Evolutionary conservation across 2,329 filamentous ascomycete genomes (phyloP).

Genomic region (Lojkania enalia): DNA sequence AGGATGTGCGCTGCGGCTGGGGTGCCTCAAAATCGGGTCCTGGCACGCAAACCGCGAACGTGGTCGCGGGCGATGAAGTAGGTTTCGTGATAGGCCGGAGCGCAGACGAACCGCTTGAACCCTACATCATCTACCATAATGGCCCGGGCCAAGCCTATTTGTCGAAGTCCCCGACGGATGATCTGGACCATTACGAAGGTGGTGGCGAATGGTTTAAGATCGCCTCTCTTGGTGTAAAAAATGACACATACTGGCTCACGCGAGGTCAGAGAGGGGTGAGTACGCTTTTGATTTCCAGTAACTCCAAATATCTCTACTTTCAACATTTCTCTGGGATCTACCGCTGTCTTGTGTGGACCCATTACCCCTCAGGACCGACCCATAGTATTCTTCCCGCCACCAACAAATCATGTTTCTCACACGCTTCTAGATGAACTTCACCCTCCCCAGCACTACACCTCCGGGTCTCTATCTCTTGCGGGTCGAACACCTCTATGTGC

Average conservation of each 20-base stretch:
- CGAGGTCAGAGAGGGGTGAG: slow-evolving; percentile 11
- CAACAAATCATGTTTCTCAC: background rate
- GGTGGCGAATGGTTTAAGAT: slow-evolving; percentile 21
- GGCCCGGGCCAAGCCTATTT: slow-evolving; percentile 17
- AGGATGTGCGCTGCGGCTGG: slow-evolving; percentile 13
- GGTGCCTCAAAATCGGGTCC: slow-evolving; percentile 9
- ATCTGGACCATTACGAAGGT: slow-evolving; percentile 11
- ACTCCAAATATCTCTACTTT: too few species aligned
- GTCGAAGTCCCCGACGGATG: slow-evolving; percentile 1
- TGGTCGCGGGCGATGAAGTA: slow-evolving; percentile 10
- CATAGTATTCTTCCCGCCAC: background rate
- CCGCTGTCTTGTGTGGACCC: too few species aligned
- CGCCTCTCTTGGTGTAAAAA: slow-evolving; percentile 6
- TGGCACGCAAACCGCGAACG: slow-evolving; percentile 13
- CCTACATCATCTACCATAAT: slow-evolving; percentile 19
- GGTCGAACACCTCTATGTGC: slow-evolving; percentile 17
- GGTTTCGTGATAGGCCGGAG: slow-evolving; percentile 14
- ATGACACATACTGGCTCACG: slow-evolving; percentile 12
- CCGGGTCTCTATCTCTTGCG: slow-evolving; percentile 17
- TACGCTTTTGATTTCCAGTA: too few species aligned
- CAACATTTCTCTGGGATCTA: too few species aligned
- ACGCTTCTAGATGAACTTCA: slow-evolving; percentile 14
- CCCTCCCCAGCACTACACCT: slow-evolving; percentile 13
- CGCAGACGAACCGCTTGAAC: slow-evolving; percentile 13
- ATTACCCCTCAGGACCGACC: too few species aligned